Evolutionary conservation across 2,329 filamentous ascomycete species (phyloP).

Genomic region (Didymella sp.): DNA sequence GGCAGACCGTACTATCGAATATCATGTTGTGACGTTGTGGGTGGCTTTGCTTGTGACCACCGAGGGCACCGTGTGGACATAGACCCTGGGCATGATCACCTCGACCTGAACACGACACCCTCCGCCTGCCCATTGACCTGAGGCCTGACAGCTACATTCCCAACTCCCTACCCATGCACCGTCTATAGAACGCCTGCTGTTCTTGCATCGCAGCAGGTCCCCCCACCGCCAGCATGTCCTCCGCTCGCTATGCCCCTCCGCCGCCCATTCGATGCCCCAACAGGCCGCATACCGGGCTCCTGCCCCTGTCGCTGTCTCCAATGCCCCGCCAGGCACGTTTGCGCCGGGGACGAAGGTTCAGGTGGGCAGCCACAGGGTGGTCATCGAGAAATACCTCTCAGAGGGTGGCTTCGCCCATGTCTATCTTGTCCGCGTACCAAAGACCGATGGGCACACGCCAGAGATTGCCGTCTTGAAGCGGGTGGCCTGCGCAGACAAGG

Average conservation of each 20-base stretch:
- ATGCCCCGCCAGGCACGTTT: slow-evolving; percentile 75
- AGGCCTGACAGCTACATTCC: slow-evolving; percentile 19
- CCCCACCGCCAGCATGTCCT: slow-evolving; percentile 49
- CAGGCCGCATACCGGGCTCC: slow-evolving; percentile 48
- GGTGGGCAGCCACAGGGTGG: slow-evolving; percentile 87
- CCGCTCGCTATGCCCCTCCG: slow-evolving; percentile 48
- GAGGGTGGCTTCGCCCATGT: slow-evolving; percentile 98
- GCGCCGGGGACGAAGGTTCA: slow-evolving; percentile 94
- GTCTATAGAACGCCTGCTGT: slow-evolving; percentile 36
- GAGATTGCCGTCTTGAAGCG: slow-evolving; percentile 89
- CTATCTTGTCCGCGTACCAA: slow-evolving; percentile 87
- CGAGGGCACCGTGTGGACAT: slow-evolving; percentile 19
- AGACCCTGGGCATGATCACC: slow-evolving; percentile 23
- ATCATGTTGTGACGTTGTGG: slow-evolving; percentile 32
- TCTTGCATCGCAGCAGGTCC: slow-evolving; percentile 47
- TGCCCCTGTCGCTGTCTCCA: slow-evolving; percentile 37
- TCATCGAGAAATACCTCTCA: slow-evolving; percentile 96
- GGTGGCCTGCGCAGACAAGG: slow-evolving; percentile 95
- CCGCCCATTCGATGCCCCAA: slow-evolving; percentile 44
- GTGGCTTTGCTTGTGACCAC: slow-evolving; percentile 40
- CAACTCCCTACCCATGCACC: slow-evolving; percentile 38
- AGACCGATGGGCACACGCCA: slow-evolving; percentile 74
- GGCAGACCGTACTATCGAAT: background rate
- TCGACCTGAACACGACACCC: slow-evolving; percentile 30
- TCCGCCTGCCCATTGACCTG: slow-evolving; percentile 22